A percentile compares a stretch with the other conserved stretches of the same genome.
Conservation (phyloP, 257 asterid genomes). For the Marsdenia floribunda region DNA sequence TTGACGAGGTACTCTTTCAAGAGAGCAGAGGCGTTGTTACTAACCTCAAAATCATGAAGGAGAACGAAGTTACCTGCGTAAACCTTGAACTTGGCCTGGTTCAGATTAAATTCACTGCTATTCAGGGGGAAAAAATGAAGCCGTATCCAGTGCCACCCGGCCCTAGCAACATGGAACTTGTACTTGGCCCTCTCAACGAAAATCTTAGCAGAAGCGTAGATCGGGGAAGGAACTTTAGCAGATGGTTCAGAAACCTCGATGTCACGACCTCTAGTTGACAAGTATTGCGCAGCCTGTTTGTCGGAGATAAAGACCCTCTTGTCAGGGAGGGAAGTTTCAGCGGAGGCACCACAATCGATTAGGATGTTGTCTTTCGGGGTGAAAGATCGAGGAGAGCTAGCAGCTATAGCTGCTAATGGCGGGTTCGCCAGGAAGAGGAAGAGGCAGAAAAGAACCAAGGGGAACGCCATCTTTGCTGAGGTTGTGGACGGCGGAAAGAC, state of each 20-base stretch:
- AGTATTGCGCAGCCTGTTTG: conserved; percentile 29
- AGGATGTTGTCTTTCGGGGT: conserved; percentile 58
- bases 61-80: conserved; percentile 34
- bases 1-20: conserved; percentile 45
- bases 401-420: neutral
- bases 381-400: conserved; percentile 17
- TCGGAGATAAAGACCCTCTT: conserved; percentile 43
- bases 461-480: conserved; percentile 30
- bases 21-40: conserved; percentile 10
- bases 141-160: conserved; percentile 88
- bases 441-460: conserved; percentile 42
- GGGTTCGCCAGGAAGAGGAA: conserved; percentile 1
- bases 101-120: conserved; percentile 34
- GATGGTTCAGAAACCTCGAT: conserved; percentile 30
- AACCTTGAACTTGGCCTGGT: conserved; percentile 40
- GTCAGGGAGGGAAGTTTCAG: conserved; percentile 31
- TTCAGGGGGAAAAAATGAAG: conserved; percentile 54
- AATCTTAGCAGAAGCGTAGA: conserved; percentile 50
- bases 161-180: conserved; percentile 53
- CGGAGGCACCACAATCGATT: conserved; percentile 50
- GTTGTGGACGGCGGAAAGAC: neutral
- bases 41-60: conserved; percentile 35
- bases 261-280: conserved; percentile 37
- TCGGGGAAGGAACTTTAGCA: conserved; percentile 34
- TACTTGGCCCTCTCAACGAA: conserved; percentile 51